phyloP scores from a whole-genome alignment of 78 protist species.

The Dictyostelium purpureum region DNA sequence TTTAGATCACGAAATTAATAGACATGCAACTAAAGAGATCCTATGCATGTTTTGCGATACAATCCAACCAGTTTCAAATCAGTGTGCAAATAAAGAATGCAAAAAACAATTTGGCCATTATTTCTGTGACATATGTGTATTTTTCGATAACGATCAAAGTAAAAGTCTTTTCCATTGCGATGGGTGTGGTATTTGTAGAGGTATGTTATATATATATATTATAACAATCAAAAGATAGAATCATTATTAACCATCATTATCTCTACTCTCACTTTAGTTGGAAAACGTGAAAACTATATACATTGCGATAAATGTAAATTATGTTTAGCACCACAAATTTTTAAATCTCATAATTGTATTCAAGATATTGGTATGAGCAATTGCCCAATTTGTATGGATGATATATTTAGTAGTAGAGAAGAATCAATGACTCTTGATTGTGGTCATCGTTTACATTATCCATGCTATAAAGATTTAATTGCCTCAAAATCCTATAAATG shows the following conservation, averaged over 20 bases:
- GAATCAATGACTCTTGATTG: slow-evolving; percentile 35
- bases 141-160: slow-evolving; percentile 42
- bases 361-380: slow-evolving; percentile 32
- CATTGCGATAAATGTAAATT: slow-evolving; percentile 33
- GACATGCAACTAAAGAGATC: slow-evolving; percentile 52
- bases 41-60: slow-evolving; percentile 60
- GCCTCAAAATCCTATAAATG: slow-evolving; percentile 13
- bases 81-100: slow-evolving; percentile 32
- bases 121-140: slow-evolving; percentile 42
- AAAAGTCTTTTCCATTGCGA: slow-evolving; percentile 38
- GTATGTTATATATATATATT: too few species aligned
- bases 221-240: too few species aligned
- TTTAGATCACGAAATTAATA: slow-evolving; percentile 31
- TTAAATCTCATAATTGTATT: slow-evolving; percentile 72
- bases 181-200: slow-evolving; percentile 55
- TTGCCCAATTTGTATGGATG: slow-evolving; percentile 87
- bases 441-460: slow-evolving; percentile 81
- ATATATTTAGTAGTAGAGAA: slow-evolving; percentile 67
- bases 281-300: not conserved
- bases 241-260: too few species aligned
- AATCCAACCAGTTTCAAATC: slow-evolving; percentile 32
- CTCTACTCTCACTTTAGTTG: too few species aligned
- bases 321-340: not conserved
- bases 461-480: slow-evolving; percentile 50
- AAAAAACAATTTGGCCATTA: slow-evolving; percentile 21